phyloP scores from a whole-genome alignment of 78 protist genomes.

The Polysphondylium violaceum region DNA sequence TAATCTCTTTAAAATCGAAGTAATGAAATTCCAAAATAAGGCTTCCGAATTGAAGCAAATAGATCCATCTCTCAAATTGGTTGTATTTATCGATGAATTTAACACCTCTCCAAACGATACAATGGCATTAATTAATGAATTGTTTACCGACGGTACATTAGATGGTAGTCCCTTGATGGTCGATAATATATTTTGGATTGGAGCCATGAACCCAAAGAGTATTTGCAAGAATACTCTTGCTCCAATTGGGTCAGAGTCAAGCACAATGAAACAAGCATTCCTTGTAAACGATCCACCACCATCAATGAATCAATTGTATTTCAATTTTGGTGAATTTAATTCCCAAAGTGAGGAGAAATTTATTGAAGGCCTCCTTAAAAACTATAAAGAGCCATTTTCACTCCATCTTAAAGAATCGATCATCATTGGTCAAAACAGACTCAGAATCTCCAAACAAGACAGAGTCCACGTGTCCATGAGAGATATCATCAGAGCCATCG shows the following conservation, averaged over 20 bases:
- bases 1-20: slow-evolving; percentile 15
- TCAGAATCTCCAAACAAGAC: slow-evolving; percentile 22
- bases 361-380: neutral
- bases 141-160: slow-evolving; percentile 49
- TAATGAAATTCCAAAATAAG: neutral
- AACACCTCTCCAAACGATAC: slow-evolving; percentile 66
- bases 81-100: slow-evolving; percentile 84
- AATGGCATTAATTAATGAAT: slow-evolving; percentile 73
- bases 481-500: slow-evolving; percentile 56
- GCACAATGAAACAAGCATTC: slow-evolving; percentile 5
- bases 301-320: slow-evolving; percentile 32
- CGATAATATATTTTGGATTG: slow-evolving; percentile 80
- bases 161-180: slow-evolving; percentile 55
- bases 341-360: no score
- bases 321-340: slow-evolving; percentile 46
- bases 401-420: slow-evolving; percentile 6
- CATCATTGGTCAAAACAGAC: slow-evolving; percentile 20
- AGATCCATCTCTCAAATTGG: slow-evolving; percentile 42
- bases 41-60: neutral
- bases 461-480: slow-evolving; percentile 66
- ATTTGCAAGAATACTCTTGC: no score
- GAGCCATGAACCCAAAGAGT: slow-evolving; percentile 77
- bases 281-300: slow-evolving; percentile 63
- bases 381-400: neutral
- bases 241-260: slow-evolving; percentile 1